Evolutionary conservation across 345 rosid species (phyloP).

Genomic region (Lepidium didymum): DNA sequence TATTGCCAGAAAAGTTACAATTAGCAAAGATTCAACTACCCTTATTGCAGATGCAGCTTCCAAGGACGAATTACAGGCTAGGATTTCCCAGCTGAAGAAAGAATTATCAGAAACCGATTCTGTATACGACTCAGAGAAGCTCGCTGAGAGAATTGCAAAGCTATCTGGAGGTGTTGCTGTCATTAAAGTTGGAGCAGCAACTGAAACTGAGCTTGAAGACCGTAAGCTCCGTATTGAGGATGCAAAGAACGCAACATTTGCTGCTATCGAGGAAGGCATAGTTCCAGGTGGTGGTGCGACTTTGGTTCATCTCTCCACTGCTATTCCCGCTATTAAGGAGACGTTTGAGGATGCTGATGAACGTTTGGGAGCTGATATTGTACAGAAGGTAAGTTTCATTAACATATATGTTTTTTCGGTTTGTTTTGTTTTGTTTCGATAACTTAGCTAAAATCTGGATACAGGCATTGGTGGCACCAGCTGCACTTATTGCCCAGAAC

Average conservation of each 20-base stretch:
- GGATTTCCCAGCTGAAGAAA: conserved; percentile 76
- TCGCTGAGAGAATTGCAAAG: conserved; percentile 95
- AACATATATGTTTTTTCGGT: neutral
- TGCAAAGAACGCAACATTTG: conserved; percentile 96
- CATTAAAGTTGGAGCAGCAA: conserved; percentile 96
- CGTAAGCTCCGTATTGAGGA: conserved; percentile 92
- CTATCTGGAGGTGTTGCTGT: conserved; percentile 97
- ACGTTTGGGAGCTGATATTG: conserved; percentile 87
- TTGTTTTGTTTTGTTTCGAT: no score
- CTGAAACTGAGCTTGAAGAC: conserved; percentile 96
- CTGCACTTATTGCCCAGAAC: conserved; percentile 86
- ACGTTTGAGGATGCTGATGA: conserved; percentile 74
- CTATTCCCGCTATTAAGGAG: conserved; percentile 70
- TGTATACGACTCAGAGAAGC: conserved; percentile 75
- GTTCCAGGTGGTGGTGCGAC: conserved; percentile 98
- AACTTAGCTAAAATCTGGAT: neutral
- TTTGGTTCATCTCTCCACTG: conserved; percentile 69
- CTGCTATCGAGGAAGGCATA: conserved; percentile 97
- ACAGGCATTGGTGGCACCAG: conserved; percentile 87
- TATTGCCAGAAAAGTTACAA: conserved; percentile 70
- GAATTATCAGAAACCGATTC: conserved; percentile 92
- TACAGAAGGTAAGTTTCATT: conserved; percentile 64
- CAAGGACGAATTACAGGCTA: conserved; percentile 80
- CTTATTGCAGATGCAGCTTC: conserved; percentile 91
- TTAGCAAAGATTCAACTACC: conserved; percentile 77